These are phyloP conservation scores for Alternaria sp. DNA, from an alignment of 2,329 filamentous ascomycete species.

Conservation along the genomic window DNA sequence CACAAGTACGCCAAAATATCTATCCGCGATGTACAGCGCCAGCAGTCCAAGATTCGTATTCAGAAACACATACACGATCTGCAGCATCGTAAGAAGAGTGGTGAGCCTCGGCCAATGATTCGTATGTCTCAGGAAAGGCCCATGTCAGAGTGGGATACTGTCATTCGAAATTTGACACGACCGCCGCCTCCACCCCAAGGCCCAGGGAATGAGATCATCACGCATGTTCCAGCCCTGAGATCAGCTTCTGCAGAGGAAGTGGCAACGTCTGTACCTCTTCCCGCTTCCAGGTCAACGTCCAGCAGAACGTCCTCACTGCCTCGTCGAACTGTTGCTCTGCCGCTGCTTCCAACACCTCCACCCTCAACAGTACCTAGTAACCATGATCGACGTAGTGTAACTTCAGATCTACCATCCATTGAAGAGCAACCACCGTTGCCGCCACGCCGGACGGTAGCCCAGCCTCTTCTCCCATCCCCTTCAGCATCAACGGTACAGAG, in stretches of 20 bases:
- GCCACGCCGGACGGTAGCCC: conserved; percentile 32
- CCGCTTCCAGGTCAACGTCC: conserved; percentile 20
- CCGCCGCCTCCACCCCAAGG: conserved; percentile 25
- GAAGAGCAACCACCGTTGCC: conserved; percentile 29
- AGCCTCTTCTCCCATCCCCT: conserved; percentile 43
- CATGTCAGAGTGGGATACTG: conserved; percentile 51
- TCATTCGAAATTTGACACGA: conserved; percentile 41
- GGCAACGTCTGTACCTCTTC: conserved; percentile 26
- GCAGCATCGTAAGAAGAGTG: conserved; percentile 46
- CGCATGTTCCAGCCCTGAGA: conserved; percentile 40
- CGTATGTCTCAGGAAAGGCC: conserved; percentile 54
- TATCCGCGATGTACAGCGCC: conserved; percentile 48
- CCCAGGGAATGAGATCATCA: conserved; percentile 36
- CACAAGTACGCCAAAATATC: conserved; percentile 45
- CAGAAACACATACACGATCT: conserved; percentile 56
- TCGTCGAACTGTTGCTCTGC: conserved; percentile 36
- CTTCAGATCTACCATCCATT: conserved; percentile 37
- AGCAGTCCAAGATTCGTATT: conserved; percentile 54
- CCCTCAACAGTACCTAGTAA: conserved; percentile 37
- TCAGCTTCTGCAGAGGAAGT: conserved; percentile 28
- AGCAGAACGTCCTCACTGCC: conserved; percentile 23
- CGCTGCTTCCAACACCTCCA: conserved; percentile 44
- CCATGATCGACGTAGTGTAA: conserved; percentile 32
- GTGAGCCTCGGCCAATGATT: conserved; percentile 45
- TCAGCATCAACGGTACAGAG: conserved; percentile 39